Evolutionary conservation across 83 land plant genomes (phyloP).

Genomic region (Picea abies): DNA sequence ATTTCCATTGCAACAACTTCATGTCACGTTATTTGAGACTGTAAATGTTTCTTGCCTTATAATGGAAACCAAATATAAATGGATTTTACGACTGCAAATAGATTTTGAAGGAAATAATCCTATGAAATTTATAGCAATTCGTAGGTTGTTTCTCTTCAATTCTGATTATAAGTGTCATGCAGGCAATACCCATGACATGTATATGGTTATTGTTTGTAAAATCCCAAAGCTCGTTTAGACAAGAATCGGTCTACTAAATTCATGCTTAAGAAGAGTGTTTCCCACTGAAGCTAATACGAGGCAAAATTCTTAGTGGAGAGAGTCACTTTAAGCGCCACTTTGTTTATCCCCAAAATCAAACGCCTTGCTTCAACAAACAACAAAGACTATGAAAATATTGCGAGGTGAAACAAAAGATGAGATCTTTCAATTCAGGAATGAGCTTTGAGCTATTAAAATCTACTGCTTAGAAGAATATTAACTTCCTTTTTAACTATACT

Average conservation of each 20-base stretch:
- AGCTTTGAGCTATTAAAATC: too few species aligned
- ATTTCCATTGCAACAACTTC: constrained; percentile 82
- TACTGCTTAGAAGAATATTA: too few species aligned
- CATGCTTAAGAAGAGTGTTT: constrained; percentile 58
- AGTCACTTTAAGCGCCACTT: too few species aligned
- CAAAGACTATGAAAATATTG: too few species aligned
- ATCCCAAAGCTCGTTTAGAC: constrained; percentile 44
- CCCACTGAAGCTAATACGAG: constrained; percentile 39
- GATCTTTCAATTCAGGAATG: too few species aligned
- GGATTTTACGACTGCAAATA: too few species aligned
- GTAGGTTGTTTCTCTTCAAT: constrained; percentile 70
- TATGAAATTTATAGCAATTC: constrained; percentile 37
- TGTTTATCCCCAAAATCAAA: too few species aligned
- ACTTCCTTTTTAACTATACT: too few species aligned
- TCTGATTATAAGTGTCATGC: constrained; percentile 56
- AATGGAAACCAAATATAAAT: constrained; percentile 18
- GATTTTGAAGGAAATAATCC: not conserved
- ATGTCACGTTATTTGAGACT: constrained; percentile 35
- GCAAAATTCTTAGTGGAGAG: too few species aligned
- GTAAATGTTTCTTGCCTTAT: constrained; percentile 30
- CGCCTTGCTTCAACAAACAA: too few species aligned
- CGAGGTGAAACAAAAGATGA: too few species aligned
- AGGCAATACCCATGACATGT: constrained; percentile 53
- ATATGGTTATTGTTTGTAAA: constrained; percentile 37
- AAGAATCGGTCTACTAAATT: constrained; percentile 55